Base-by-base conservation (phyloP, 2,329 filamentous ascomycete genomes). In the Lasiodiplodia citricola region DNA sequence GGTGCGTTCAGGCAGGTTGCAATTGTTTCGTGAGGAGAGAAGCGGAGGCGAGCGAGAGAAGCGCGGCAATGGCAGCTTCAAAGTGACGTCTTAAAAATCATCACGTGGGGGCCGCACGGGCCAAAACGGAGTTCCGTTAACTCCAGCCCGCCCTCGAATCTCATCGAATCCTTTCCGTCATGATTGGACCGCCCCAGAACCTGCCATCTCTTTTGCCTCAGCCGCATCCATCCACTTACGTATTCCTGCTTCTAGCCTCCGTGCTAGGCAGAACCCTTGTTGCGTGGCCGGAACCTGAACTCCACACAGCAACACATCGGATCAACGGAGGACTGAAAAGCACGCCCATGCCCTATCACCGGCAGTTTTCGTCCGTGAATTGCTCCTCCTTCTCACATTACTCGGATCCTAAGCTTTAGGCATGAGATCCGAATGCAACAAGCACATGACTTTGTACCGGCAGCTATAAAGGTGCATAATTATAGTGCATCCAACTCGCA, bases 31-130 rank as follows among this genome's bases (percentile, higher is more conserved):
- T 38, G 64, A 35, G 38, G 52, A 25, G 21, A 31, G 65, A 67
- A 18, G 54, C 18, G 31, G 44, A 62, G 57, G 28, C 35, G 66
- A 55, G 16, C 16, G 66, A 68, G 28, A 52, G 65, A 67, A 37
- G 41, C 44, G 54, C 54, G 41, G 64, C 35, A 25, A 25, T 28
- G 35, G 28, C 37, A 67, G 38, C 65, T 51, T 57, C 55, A 50
- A 58, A 31, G 65, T 67, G 65, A 67, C 65, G 65, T 67, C 65
- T 55, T 25, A 41, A 44, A 66, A 57, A 57, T 23, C 13, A 35
- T 60, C 65, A 67, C 65, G 65, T 67, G 65, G 10, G 14, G 6
- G 2, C 35, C 35, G 63, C 63, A 55, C 52, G 51, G 63, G 11
- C 62, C 14, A 21, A 23, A 11, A 25, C 41, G 65, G 44, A 51